Evolutionary conservation across 208 protist species (phyloP).

Genomic region (Novymonas esmeraldas): DNA sequence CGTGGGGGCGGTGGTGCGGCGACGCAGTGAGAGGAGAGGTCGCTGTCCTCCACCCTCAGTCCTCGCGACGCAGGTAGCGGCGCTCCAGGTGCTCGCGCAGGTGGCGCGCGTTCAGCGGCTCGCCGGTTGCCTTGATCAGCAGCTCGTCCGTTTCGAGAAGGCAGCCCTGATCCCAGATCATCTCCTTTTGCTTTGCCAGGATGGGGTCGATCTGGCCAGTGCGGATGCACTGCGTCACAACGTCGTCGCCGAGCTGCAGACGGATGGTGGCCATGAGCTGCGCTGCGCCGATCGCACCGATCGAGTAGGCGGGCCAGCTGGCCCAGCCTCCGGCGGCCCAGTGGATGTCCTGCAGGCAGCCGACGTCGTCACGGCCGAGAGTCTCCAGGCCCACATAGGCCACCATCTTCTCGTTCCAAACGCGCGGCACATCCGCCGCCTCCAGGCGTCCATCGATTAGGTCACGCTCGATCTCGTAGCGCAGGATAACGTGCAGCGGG

Average conservation of each 20-base stretch:
- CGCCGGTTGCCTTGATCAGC: conserved; percentile 64
- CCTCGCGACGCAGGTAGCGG: conserved; percentile 81
- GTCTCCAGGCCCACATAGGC: conserved; percentile 77
- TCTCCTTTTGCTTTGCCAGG: conserved; percentile 75
- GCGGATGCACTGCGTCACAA: conserved; percentile 53
- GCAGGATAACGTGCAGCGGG: conserved; percentile 82
- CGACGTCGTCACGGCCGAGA: conserved; percentile 69
- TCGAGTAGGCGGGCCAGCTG: conserved; percentile 91
- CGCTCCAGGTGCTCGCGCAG: conserved; percentile 74
- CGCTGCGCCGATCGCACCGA: conserved; percentile 82
- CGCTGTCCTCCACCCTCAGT: too few species aligned
- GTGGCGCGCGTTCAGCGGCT: conserved; percentile 61
- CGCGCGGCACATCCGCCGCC: conserved; percentile 64
- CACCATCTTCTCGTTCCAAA: conserved; percentile 88
- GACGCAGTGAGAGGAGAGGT: too few species aligned
- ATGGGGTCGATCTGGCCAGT: conserved; percentile 68
- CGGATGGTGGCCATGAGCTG: conserved; percentile 79
- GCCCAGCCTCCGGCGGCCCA: conserved; percentile 71
- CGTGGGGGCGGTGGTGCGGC: too few species aligned
- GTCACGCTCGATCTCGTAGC: conserved; percentile 82
- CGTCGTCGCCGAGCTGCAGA: conserved; percentile 60
- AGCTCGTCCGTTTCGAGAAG: conserved; percentile 63
- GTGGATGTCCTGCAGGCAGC: conserved; percentile 92
- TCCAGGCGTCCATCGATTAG: conserved; percentile 72
- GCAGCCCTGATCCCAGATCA: conserved; percentile 65